Conservation (phyloP, 164 flowering plant species). For the Magnolia sinica region DNA sequence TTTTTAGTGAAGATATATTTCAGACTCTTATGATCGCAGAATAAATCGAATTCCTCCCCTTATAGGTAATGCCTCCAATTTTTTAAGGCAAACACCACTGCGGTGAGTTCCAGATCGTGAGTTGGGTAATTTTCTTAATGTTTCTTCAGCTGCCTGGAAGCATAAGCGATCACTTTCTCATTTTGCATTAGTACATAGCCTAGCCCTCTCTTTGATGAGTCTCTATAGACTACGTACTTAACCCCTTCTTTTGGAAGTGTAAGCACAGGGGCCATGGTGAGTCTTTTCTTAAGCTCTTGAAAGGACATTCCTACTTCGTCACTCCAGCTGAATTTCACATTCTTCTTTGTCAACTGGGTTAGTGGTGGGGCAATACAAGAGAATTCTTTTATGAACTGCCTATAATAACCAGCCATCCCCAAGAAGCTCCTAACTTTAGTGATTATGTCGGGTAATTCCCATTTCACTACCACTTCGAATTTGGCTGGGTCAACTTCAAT, state of each 20-base stretch:
- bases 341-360: not conserved
- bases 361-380: not conserved
- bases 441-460: not conserved
- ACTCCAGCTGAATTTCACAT: not conserved
- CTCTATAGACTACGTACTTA: not conserved
- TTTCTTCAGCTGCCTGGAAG: not conserved
- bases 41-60: not conserved
- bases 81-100: not conserved
- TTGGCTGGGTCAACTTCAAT: not conserved
- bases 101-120: not conserved
- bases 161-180: not conserved
- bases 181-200: not conserved
- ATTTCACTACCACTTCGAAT: not conserved
- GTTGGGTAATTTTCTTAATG: not conserved
- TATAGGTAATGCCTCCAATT: not conserved
- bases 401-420: not conserved
- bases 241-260: not conserved
- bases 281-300: not conserved
- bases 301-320: not conserved
- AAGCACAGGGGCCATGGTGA: not conserved
- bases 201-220: not conserved
- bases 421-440: not conserved
- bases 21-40: not conserved
- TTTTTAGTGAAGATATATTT: not conserved
- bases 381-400: not conserved